Conservation (phyloP, 192 early-diverging fungal species). For the Glomus cerebriforme region DNA sequence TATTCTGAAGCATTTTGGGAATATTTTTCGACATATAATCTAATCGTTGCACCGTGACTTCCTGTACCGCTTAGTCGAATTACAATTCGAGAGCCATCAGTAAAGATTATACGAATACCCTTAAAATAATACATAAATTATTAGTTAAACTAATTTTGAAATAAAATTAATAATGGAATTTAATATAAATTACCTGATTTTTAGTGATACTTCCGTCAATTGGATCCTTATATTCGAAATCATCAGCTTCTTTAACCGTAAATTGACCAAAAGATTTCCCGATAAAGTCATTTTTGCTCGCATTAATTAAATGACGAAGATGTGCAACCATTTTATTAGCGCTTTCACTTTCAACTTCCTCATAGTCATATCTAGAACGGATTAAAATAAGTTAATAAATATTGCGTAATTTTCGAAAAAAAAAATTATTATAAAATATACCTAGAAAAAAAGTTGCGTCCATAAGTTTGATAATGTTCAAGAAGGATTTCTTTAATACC, state of each 20-base stretch:
- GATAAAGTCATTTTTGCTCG: slow-evolving; percentile 49
- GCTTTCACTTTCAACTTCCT: slow-evolving; percentile 83
- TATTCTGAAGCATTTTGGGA: slow-evolving; percentile 59
- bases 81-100: slow-evolving; percentile 89
- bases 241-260: slow-evolving; percentile 70
- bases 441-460: slow-evolving; percentile 95
- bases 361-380: slow-evolving; percentile 84
- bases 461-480: slow-evolving; percentile 79
- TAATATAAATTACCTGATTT: slow-evolving; percentile 60
- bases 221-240: slow-evolving; percentile 95
- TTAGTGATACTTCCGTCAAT: slow-evolving; percentile 83
- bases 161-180: not conserved
- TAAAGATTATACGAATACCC: slow-evolving; percentile 90
- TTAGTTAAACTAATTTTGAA: not conserved
- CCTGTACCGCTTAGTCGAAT: slow-evolving; percentile 94
- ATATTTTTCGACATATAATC: slow-evolving; percentile 96
- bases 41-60: slow-evolving; percentile 92
- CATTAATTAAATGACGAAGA: slow-evolving; percentile 59
- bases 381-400: not conserved
- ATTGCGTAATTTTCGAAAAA: not conserved
- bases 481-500: slow-evolving; percentile 80
- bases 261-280: slow-evolving; percentile 68
- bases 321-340: slow-evolving; percentile 80
- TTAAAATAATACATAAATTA: slow-evolving; percentile 32
- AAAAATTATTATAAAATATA: slow-evolving; percentile 27